A percentile compares a stretch with the other conserved stretches of the same genome.
These are phyloP conservation scores for Diutina neorugosa DNA, from an alignment of 1,139 yeast species.

Conservation along the genomic window DNA sequence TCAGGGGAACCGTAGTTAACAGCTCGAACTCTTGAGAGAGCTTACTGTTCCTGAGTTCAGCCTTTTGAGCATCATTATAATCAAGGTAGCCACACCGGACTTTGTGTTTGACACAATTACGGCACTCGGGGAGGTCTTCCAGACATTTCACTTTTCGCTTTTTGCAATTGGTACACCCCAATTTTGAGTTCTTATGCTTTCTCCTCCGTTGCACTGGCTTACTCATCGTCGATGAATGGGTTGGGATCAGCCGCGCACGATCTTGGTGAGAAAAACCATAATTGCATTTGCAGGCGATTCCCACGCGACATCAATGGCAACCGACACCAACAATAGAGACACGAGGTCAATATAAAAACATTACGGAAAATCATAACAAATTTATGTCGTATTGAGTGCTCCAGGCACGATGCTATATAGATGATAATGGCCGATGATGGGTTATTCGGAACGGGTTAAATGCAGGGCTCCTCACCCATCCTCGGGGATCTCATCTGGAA, in stretches of 20 bases:
- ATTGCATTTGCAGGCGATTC: background rate
- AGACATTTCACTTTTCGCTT: conserved; percentile 32
- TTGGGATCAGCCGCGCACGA: background rate
- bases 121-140: conserved; percentile 31
- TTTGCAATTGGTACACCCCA: conserved; percentile 36
- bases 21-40: background rate
- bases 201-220: conserved; percentile 6
- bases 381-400: background rate
- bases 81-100: conserved; percentile 31
- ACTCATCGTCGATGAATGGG: background rate
- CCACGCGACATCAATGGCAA: too few species aligned
- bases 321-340: background rate
- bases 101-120: conserved; percentile 31
- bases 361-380: background rate
- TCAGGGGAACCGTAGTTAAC: background rate
- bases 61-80: conserved; percentile 22
- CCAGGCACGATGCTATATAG: background rate
- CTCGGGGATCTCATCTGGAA: background rate
- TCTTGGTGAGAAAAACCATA: background rate
- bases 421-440: background rate
- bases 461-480: background rate
- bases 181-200: conserved; percentile 12
- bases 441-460: background rate
- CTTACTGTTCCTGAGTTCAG: conserved; percentile 10
- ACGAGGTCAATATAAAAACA: background rate